Conservation (phyloP, 768 basidiomycete species). For the Cytidiella melzeri region DNA sequence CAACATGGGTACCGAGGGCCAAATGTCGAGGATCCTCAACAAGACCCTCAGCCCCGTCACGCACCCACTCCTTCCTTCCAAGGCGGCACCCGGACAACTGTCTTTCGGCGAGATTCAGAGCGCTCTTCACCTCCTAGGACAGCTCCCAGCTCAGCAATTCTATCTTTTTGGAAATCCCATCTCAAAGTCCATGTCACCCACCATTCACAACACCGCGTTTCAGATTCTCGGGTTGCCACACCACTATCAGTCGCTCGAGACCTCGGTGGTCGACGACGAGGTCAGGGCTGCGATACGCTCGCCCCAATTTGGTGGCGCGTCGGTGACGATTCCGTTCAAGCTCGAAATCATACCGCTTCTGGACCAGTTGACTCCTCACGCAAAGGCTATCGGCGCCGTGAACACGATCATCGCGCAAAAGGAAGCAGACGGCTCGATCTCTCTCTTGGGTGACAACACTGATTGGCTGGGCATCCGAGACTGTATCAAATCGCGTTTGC, state of each 20-base stretch:
- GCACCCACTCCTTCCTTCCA: conserved; percentile 77
- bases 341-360: conserved; percentile 82
- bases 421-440: conserved; percentile 34
- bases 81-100: conserved; percentile 92
- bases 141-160: conserved; percentile 67
- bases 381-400: conserved; percentile 85
- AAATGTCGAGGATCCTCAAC: conserved; percentile 87
- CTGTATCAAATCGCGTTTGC: conserved; percentile 40
- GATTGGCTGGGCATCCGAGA: conserved; percentile 89
- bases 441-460: conserved; percentile 90
- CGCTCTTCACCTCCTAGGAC: conserved; percentile 75
- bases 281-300: conserved; percentile 56
- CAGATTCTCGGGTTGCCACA: conserved; percentile 78
- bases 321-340: conserved; percentile 96
- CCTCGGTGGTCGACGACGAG: conserved; percentile 53
- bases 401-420: conserved; percentile 77
- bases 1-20: conserved; percentile 88
- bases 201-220: conserved; percentile 89
- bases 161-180: conserved; percentile 91
- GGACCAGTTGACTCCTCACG: conserved; percentile 74
- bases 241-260: conserved; percentile 74
- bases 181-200: conserved; percentile 84
- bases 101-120: conserved; percentile 82
- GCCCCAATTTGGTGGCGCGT: conserved; percentile 87
- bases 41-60: conserved; percentile 84